Conservation (phyloP, 768 basidiomycete species). For the Tulasnella sp. region DNA sequence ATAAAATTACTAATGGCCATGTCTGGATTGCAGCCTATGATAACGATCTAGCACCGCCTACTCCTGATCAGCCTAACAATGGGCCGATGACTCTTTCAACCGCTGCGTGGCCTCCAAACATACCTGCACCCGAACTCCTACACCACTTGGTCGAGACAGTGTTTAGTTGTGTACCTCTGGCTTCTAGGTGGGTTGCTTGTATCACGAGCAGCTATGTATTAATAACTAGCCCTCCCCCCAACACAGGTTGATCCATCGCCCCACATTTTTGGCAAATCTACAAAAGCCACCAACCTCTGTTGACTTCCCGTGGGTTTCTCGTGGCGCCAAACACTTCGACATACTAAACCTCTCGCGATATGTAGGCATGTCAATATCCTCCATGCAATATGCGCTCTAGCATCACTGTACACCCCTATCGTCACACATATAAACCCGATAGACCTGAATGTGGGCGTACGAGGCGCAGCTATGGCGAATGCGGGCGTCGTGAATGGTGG, state of each 20-base stretch:
- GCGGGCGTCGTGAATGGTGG: background rate
- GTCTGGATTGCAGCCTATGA: no score
- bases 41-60: background rate
- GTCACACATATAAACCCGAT: background rate
- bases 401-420: slow-evolving; percentile 14
- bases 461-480: background rate
- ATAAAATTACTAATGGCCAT: background rate
- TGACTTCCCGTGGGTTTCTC: slow-evolving; percentile 3
- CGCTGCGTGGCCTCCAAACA: background rate
- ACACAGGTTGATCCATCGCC: slow-evolving; percentile 9
- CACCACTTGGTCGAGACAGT: slow-evolving; percentile 15
- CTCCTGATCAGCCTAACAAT: no score
- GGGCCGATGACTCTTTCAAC: background rate
- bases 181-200: background rate
- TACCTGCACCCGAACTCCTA: slow-evolving; percentile 7
- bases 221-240: no score
- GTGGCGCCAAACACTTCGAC: background rate
- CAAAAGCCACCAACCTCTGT: slow-evolving; percentile 9
- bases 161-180: slow-evolving; percentile 12
- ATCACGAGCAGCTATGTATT: no score
- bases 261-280: slow-evolving; percentile 8
- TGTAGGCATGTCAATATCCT: slow-evolving; percentile 7
- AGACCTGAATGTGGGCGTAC: background rate
- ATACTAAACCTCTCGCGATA: background rate
- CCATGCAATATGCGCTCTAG: slow-evolving; percentile 18